Percentiles rank a stretch among this genome's conserved stretches.
Conservation (phyloP, 495 filamentous ascomycete species). For the Saxophila tyrrhenica region DNA sequence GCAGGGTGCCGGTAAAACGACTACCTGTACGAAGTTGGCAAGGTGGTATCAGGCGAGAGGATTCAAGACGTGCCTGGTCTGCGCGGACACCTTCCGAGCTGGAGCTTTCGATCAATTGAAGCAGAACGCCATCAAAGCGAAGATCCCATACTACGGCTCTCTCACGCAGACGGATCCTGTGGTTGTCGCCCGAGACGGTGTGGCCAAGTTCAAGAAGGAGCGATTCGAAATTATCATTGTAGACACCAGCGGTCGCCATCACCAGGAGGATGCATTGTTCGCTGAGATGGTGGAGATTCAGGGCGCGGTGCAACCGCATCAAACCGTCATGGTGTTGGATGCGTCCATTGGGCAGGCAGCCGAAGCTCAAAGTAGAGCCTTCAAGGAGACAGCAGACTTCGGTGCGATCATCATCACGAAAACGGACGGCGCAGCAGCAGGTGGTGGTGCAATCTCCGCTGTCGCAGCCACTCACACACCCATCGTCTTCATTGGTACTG, state of each 20-base stretch:
- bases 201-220: conserved; percentile 99
- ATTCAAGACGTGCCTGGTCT: conserved; percentile 90
- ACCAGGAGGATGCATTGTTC: conserved; percentile 90
- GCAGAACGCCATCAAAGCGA: conserved; percentile 96
- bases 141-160: conserved; percentile 96
- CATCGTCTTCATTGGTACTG: conserved; percentile 95
- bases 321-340: conserved; percentile 97
- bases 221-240: conserved; percentile 97
- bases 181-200: conserved; percentile 82
- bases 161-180: conserved; percentile 93
- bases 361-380: conserved; percentile 86
- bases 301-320: conserved; percentile 77
- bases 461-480: conserved; percentile 94
- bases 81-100: conserved; percentile 95
- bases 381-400: conserved; percentile 96
- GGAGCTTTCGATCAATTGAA: conserved; percentile 98
- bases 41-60: conserved; percentile 89
- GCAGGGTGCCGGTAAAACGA: conserved; percentile 95
- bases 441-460: conserved; percentile 95
- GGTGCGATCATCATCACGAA: conserved; percentile 99
- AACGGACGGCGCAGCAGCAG: conserved; percentile 88
- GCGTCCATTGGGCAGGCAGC: conserved; percentile 92
- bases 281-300: conserved; percentile 98
- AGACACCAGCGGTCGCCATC: conserved; percentile 87
- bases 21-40: conserved; percentile 94